Conservation (phyloP, 306 rosid genomes). For the Vachellia collinsii region DNA sequence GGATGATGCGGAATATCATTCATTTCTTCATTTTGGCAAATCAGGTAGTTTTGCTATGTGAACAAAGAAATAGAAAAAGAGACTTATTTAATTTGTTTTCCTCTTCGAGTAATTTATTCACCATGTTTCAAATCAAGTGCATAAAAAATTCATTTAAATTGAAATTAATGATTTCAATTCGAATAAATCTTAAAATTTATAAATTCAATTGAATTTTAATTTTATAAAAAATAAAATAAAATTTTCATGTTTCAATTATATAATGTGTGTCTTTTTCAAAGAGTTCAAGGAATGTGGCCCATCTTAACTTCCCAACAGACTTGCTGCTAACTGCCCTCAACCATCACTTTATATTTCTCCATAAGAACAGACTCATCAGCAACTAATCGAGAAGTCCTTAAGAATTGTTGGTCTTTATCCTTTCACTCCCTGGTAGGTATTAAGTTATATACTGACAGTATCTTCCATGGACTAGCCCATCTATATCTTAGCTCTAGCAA, state of each 20-base stretch:
- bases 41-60: conserved; percentile 57
- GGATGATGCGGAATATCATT: conserved; percentile 99
- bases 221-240: not conserved
- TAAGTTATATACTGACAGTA: not conserved
- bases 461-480: not conserved
- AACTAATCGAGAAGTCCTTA: not conserved
- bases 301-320: not conserved
- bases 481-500: not conserved
- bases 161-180: not conserved
- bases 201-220: not conserved
- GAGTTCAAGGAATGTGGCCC: not conserved
- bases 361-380: not conserved
- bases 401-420: not conserved
- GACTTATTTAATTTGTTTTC: not conserved
- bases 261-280: not conserved
- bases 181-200: not conserved
- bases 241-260: not conserved
- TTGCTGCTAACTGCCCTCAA: not conserved
- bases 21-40: conserved; percentile 98
- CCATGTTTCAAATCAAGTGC: not conserved
- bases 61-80: not conserved
- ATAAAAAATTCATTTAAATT: not conserved
- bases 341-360: not conserved
- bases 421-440: not conserved
- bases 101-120: not conserved